Conservation (phyloP, 805 yeast species). For the Candida boidinii region DNA sequence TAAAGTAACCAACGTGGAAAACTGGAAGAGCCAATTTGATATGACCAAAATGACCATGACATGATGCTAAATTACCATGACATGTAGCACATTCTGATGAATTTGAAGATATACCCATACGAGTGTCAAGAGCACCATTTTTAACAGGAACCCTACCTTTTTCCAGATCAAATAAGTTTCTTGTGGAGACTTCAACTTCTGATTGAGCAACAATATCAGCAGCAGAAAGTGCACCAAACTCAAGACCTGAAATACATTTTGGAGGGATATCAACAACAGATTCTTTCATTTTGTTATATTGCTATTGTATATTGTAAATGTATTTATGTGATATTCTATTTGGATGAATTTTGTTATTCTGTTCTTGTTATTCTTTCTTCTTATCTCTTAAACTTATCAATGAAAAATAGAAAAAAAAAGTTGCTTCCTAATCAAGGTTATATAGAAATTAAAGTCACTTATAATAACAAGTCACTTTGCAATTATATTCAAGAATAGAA, state of each 20-base stretch:
- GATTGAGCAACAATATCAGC: constrained; percentile 88
- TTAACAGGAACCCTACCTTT: constrained; percentile 76
- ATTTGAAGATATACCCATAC: constrained; percentile 91
- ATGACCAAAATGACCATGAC: constrained; percentile 99
- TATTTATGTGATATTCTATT: no score
- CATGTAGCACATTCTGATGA: constrained; percentile 85
- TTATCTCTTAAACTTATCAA: no score
- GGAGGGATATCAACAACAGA: constrained; percentile 74
- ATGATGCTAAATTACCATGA: constrained; percentile 82
- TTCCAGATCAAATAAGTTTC: constrained; percentile 88
- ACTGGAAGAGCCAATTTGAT: constrained; percentile 89
- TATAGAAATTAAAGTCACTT: no score
- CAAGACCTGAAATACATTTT: constrained; percentile 80
- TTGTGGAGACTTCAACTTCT: constrained; percentile 85
- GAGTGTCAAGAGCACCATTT: constrained; percentile 83
- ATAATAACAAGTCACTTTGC: no score
- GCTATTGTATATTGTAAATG: no score
- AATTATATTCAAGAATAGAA: no score
- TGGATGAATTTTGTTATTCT: no score
- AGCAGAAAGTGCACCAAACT: constrained; percentile 89
- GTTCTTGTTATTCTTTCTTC: no score
- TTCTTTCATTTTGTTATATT: constrained; percentile 24
- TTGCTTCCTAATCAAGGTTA: no score
- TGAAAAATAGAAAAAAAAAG: no score
- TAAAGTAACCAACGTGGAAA: constrained; percentile 95